Evolutionary conservation across 176 grass and related monocot genomes (phyloP), one percentile per base, ranked within the genome.

Genomic region (Lolium multiflorum): DNA sequence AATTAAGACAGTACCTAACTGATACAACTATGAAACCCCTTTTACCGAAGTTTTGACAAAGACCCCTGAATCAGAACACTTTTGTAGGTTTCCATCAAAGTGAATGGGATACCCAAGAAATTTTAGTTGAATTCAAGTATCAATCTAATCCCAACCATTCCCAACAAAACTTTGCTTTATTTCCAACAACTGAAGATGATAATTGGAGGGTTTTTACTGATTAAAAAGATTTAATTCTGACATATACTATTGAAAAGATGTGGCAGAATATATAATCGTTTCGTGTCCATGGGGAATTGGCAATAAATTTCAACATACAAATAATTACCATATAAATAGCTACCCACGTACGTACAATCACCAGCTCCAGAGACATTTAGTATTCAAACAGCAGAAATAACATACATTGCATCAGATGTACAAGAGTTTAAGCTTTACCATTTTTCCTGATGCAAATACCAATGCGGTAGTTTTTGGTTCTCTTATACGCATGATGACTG

Each of bases 401-500:
- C 5, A 74, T 67, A 43, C n/a, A 71, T 12, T 26, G 39, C 64
- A 68, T 25, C 37, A 73, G 15, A 39, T 12, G 35, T 20, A 43
- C 67, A 87, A 64, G 26, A 48, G 47, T 7, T 62, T 39, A 11
- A 44, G n/a, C 82, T 85, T 85, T 78, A 92, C 93, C 93, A 94
- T 94, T 85, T 94, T 94, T 51, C 93, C 93, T 1, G 93, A 94
- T 25, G 93, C 93, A 86, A 94, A 94, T 68, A 94, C 89, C 90
- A 94, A 49, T 9, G 93, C 93, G 11, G 93, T 92, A 41, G 93
- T 94, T 87, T 94, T 94, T 56, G 90, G 93, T 67, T 94, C 93
- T 89, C 93, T 94, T 88, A 94, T 94, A 84, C 90, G 87, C 90
- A 92, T 94, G 79, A 94, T 94, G 70, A 94, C 93, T 5, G 93